Percentiles rank a stretch among this genome's conserved stretches.
phyloP scores from a whole-genome alignment of 108 stramenopile genomes.

The Cyclotella sp. region DNA sequence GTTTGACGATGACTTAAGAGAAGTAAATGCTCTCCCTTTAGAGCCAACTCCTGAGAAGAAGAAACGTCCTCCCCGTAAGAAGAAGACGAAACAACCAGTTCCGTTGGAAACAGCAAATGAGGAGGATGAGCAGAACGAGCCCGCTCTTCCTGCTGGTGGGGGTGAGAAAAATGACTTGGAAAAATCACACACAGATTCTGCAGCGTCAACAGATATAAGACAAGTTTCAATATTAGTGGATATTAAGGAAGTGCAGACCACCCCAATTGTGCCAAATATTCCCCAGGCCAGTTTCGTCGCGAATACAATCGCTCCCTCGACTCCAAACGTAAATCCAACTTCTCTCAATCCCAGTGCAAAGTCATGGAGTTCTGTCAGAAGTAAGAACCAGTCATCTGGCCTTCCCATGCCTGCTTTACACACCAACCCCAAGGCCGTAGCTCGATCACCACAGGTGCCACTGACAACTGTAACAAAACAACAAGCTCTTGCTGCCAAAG shows the following conservation, averaged over 20 bases:
- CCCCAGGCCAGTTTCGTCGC: not conserved
- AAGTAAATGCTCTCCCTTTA: conserved; percentile 17
- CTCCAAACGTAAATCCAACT: not conserved
- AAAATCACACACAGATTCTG: not conserved
- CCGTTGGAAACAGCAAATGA: conserved; percentile 50
- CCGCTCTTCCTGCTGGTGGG: not conserved
- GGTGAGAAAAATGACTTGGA: not conserved
- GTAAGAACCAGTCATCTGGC: conserved; percentile 1
- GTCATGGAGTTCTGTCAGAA: conserved; percentile 11
- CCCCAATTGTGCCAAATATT: not conserved
- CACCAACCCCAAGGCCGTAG: no score
- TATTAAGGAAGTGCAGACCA: not conserved
- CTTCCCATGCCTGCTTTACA: not conserved
- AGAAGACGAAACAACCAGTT: conserved; percentile 70
- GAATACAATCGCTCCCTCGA: not conserved
- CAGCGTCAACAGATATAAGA: not conserved
- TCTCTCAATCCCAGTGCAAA: conserved; percentile 19
- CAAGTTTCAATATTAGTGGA: not conserved
- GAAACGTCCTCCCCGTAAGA: conserved; percentile 80
- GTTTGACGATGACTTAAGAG: conserved; percentile 54
- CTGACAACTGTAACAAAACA: no score
- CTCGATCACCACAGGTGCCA: no score
- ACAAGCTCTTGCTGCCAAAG: not conserved
- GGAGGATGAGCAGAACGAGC: conserved; percentile 25
- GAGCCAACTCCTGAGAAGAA: conserved; percentile 62